Evolutionary conservation across 805 yeast species (phyloP).

Genomic region (Candida maesae): DNA sequence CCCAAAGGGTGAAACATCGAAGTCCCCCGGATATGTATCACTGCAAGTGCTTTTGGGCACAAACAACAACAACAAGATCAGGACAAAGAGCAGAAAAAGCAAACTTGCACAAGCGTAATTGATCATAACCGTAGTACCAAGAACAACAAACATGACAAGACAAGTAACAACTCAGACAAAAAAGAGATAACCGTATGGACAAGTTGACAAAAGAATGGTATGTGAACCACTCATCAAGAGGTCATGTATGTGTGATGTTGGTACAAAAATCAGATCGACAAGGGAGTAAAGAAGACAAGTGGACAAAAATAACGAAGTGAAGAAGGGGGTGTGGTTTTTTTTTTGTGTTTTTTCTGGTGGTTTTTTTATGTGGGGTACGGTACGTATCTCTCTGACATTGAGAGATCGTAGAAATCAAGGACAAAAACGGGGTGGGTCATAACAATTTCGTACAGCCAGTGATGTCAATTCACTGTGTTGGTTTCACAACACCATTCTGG

Average conservation of each 20-base stretch:
- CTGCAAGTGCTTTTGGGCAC: no score
- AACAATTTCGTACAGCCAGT: no score
- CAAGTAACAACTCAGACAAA: no score
- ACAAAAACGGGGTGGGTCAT: not conserved
- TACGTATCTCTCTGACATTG: no score
- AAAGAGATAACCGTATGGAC: no score
- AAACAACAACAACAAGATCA: not conserved
- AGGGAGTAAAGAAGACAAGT: not conserved
- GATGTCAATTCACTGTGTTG: no score
- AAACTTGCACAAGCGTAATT: not conserved
- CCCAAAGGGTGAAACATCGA: not conserved
- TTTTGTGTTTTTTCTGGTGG: conserved; percentile 1
- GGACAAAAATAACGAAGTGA: not conserved
- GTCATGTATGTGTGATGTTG: no score
- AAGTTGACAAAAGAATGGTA: no score
- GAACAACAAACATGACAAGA: not conserved
- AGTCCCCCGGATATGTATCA: not conserved
- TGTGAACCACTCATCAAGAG: no score
- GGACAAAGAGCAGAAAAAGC: conserved; percentile 1
- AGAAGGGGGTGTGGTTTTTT: conserved; percentile 1
- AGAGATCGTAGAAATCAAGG: conserved; percentile 1
- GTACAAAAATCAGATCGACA: not conserved
- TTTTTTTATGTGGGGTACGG: not conserved
- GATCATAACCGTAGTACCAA: not conserved
- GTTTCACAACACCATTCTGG: no score